phyloP scores from a whole-genome alignment of 116 monocot species.

The Zostera marina region DNA sequence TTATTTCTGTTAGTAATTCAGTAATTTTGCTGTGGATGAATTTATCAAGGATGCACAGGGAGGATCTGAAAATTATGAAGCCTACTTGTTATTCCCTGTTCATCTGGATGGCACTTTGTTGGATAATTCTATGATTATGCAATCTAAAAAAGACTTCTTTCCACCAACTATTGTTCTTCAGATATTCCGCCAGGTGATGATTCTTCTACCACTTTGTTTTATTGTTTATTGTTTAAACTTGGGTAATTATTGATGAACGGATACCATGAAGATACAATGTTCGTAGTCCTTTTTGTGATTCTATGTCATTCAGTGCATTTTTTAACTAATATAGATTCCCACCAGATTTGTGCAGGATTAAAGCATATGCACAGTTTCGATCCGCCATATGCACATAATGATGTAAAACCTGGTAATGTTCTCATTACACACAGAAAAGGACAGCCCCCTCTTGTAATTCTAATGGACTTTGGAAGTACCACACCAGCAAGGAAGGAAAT shows the following conservation, averaged over 20 bases:
- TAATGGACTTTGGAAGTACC: slow-evolving; percentile 98
- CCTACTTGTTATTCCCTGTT: slow-evolving; percentile 83
- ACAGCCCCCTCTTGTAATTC: slow-evolving; percentile 65
- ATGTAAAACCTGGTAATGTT: slow-evolving; percentile 92
- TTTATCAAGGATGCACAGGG: slow-evolving; percentile 40
- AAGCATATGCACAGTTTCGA: slow-evolving; percentile 94
- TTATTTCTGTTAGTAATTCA: slow-evolving; percentile 71
- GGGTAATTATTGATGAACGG: no score
- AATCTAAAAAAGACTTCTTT: slow-evolving; percentile 74
- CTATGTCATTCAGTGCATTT: background rate
- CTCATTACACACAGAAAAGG: slow-evolving; percentile 68
- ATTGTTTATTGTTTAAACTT: background rate
- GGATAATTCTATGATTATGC: slow-evolving; percentile 63
- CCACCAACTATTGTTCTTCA: slow-evolving; percentile 58
- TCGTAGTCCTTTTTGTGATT: background rate
- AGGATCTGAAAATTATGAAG: slow-evolving; percentile 40
- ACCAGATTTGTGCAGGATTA: slow-evolving; percentile 88
- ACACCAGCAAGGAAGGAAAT: slow-evolving; percentile 81
- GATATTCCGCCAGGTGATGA: slow-evolving; percentile 67
- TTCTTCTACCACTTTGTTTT: background rate
- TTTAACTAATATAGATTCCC: slow-evolving; percentile 3
- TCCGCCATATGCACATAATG: slow-evolving; percentile 96
- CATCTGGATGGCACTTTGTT: slow-evolving; percentile 86
- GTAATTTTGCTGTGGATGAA: background rate
- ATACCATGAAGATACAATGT: background rate